A percentile compares a stretch with the other conserved stretches of the same genome.
These are phyloP conservation scores for Podaxis sp. DNA, from an alignment of 768 basidiomycete genomes.

Conservation along the genomic window DNA sequence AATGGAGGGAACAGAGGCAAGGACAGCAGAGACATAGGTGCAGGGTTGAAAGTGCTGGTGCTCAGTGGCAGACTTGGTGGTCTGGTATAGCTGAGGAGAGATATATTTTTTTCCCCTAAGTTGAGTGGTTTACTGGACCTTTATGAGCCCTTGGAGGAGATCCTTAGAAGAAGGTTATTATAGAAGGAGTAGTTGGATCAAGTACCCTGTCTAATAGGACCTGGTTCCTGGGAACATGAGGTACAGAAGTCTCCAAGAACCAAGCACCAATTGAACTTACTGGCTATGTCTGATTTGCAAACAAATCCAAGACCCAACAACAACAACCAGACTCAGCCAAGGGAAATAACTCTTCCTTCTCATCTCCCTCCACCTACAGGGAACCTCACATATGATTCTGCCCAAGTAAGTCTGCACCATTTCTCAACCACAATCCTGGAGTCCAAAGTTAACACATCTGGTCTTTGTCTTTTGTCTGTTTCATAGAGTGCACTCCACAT, in stretches of 20 bases:
- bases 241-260: not conserved
- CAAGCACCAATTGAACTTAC: not conserved
- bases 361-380: slow-evolving; percentile 40
- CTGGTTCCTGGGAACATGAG: no score
- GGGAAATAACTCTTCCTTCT: slow-evolving; percentile 30
- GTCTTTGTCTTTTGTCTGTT: slow-evolving; percentile 6
- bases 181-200: no score
- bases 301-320: not conserved
- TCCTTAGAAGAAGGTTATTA: no score
- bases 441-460: not conserved
- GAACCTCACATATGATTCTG: slow-evolving; percentile 33
- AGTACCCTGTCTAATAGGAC: no score
- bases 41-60: no score
- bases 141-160: no score
- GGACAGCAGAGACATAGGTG: no score
- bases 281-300: slow-evolving; percentile 3
- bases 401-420: slow-evolving; percentile 27
- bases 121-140: no score
- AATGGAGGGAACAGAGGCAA: no score
- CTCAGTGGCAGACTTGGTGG: no score
- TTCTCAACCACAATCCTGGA: not conserved
- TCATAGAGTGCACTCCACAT: slow-evolving; percentile 58
- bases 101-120: no score
- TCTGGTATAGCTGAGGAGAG: no score
- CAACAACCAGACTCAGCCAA: not conserved